A percentile compares a stretch with the other conserved stretches of the same genome.
These are phyloP conservation scores for Omphalotus guepiniiformis DNA, from an alignment of 768 basidiomycete genomes.

Conservation along the genomic window DNA sequence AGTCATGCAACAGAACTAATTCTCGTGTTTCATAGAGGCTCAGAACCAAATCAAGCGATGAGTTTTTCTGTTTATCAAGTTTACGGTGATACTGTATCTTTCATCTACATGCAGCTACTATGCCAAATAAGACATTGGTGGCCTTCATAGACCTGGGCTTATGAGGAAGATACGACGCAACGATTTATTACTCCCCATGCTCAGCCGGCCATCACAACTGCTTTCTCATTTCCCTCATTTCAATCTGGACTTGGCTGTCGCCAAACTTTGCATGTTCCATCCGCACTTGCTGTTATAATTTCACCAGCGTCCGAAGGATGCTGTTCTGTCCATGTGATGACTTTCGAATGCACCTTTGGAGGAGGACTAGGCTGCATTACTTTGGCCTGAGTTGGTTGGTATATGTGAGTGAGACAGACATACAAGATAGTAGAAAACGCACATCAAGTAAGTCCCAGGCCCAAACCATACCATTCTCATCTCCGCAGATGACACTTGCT, in stretches of 20 bases:
- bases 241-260: conserved; percentile 33
- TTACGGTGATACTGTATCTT: no score
- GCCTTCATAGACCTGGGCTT: no score
- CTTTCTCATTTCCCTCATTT: neutral
- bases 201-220: neutral
- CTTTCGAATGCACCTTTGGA: conserved; percentile 73
- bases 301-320: conserved; percentile 80
- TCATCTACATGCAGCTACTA: no score
- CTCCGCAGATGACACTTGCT: conserved; percentile 78
- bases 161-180: no score
- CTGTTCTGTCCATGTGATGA: conserved; percentile 90
- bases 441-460: conserved; percentile 93
- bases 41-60: conserved; percentile 41
- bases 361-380: conserved; percentile 69
- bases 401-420: conserved; percentile 8
- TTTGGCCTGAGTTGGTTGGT: conserved; percentile 49
- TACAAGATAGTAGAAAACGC: conserved; percentile 15
- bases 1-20: neutral
- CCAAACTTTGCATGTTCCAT: conserved; percentile 93
- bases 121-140: no score
- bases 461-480: conserved; percentile 88
- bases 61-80: conserved; percentile 8
- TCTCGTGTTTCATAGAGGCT: conserved; percentile 33
- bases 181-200: neutral
- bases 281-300: conserved; percentile 85